A percentile compares a stretch with the other conserved stretches of the same genome.
These are phyloP conservation scores for Penstemon newberryi DNA, from an alignment of 257 asterid genomes.

Conservation along the genomic window DNA sequence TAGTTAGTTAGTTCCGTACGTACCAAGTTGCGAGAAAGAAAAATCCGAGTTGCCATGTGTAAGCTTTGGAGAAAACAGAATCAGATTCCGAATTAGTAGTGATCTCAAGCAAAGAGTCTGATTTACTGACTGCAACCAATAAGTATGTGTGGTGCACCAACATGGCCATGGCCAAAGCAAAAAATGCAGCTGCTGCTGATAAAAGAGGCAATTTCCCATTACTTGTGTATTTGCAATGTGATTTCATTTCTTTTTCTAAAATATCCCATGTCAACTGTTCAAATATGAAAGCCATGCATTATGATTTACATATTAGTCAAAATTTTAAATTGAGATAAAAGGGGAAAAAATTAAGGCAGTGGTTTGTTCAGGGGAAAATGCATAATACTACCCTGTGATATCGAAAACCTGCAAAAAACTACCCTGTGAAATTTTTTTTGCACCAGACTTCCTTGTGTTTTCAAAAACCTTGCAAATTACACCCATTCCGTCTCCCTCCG, in stretches of 20 bases:
- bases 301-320: no score
- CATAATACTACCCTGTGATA: no score
- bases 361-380: no score
- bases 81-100: slow-evolving; percentile 48
- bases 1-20: no score
- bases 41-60: slow-evolving; percentile 73
- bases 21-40: slow-evolving; percentile 86
- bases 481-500: no score
- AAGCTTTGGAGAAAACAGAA: slow-evolving; percentile 43
- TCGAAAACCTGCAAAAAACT: no score
- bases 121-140: slow-evolving; percentile 56
- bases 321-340: no score
- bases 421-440: no score
- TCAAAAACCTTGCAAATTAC: no score
- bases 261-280: slow-evolving; percentile 51
- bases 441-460: no score
- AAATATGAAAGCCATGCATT: no score
- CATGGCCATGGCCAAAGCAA: slow-evolving; percentile 74
- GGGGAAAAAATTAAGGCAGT: no score
- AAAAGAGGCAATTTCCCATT: slow-evolving; percentile 64
- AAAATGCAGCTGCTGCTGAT: slow-evolving; percentile 67
- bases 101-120: slow-evolving; percentile 43
- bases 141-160: slow-evolving; percentile 61
- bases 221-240: slow-evolving; percentile 55
- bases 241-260: slow-evolving; percentile 25